phyloP scores from a whole-genome alignment of 2,329 filamentous ascomycete species.

The Didymella keratinophila region DNA sequence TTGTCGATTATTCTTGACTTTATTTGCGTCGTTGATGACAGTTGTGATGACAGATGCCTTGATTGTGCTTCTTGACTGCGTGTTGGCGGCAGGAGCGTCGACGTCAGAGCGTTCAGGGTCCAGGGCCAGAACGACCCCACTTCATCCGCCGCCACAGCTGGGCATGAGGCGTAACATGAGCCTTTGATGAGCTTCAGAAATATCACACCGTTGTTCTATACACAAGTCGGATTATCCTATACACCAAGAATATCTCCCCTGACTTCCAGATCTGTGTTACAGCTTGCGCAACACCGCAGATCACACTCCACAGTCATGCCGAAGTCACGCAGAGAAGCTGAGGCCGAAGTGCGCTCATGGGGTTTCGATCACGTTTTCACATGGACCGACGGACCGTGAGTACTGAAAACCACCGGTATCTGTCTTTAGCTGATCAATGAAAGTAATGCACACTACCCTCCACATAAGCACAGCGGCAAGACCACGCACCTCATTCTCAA shows the following conservation, averaged over 20 bases:
- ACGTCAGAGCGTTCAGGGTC: slow-evolving; percentile 21
- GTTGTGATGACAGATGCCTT: not conserved
- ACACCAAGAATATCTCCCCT: not conserved
- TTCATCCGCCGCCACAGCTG: slow-evolving; percentile 4
- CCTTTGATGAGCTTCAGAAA: not conserved
- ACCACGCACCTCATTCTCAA: slow-evolving; percentile 74
- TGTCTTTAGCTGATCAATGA: no score
- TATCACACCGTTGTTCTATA: not conserved
- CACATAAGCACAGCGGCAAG: slow-evolving; percentile 69
- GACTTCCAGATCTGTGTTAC: not conserved
- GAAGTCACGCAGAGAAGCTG: slow-evolving; percentile 59
- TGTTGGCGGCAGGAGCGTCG: slow-evolving; percentile 11
- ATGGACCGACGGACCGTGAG: slow-evolving; percentile 75
- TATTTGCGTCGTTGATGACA: slow-evolving; percentile 1
- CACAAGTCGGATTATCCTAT: not conserved
- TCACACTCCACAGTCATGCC: slow-evolving; percentile 32
- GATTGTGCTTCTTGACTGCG: slow-evolving; percentile 7
- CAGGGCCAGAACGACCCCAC: slow-evolving; percentile 4
- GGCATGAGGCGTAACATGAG: slow-evolving; percentile 7
- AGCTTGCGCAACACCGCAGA: not conserved
- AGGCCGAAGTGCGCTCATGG: slow-evolving; percentile 72
- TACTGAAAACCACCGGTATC: not conserved
- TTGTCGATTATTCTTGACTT: not conserved
- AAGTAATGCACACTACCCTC: slow-evolving; percentile 70
- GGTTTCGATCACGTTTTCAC: slow-evolving; percentile 75